Conservation (phyloP, 495 filamentous ascomycete species). For the Talaromyces borbonicus region DNA sequence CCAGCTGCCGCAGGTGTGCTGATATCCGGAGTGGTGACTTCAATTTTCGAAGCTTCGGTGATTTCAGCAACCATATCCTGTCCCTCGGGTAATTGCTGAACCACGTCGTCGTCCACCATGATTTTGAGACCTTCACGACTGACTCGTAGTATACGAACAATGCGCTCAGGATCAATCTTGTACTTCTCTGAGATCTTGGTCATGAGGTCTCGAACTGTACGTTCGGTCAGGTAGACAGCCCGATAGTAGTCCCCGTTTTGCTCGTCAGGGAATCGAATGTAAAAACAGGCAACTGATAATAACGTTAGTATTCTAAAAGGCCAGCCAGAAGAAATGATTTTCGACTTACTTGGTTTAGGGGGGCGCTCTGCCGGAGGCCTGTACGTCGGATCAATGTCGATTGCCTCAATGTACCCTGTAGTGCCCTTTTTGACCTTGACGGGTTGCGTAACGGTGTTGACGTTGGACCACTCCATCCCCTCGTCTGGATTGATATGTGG, state of each 20-base stretch:
- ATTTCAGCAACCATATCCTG: conserved; percentile 77
- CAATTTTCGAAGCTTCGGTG: conserved; percentile 22
- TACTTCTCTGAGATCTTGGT: conserved; percentile 64
- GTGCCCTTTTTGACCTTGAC: conserved; percentile 41
- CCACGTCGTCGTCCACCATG: conserved; percentile 82
- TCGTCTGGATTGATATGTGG: conserved; percentile 14
- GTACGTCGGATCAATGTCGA: conserved; percentile 81
- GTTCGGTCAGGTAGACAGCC: conserved; percentile 75
- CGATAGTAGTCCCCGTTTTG: conserved; percentile 61
- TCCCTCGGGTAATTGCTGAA: conserved; percentile 78
- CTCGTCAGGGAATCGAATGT: conserved; percentile 51
- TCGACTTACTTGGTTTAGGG: conserved; percentile 54
- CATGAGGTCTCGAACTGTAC: conserved; percentile 63
- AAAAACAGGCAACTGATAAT: conserved; percentile 72
- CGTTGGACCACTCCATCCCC: conserved; percentile 13
- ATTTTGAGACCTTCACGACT: conserved; percentile 67
- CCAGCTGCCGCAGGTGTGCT: conserved; percentile 12
- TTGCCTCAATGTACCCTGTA: conserved; percentile 77
- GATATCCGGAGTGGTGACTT: conserved; percentile 5
- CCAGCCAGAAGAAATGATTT: background rate
- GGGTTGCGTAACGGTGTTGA: conserved; percentile 19
- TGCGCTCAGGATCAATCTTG: conserved; percentile 58
- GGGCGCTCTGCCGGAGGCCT: conserved; percentile 64
- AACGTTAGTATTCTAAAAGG: conserved; percentile 10
- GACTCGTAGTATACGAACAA: conserved; percentile 61